A percentile compares a stretch with the other conserved stretches of the same genome.
These are phyloP conservation scores for Rhinocladiella mackenziei DNA, from an alignment of 2,329 filamentous ascomycete species.

Conservation along the genomic window DNA sequence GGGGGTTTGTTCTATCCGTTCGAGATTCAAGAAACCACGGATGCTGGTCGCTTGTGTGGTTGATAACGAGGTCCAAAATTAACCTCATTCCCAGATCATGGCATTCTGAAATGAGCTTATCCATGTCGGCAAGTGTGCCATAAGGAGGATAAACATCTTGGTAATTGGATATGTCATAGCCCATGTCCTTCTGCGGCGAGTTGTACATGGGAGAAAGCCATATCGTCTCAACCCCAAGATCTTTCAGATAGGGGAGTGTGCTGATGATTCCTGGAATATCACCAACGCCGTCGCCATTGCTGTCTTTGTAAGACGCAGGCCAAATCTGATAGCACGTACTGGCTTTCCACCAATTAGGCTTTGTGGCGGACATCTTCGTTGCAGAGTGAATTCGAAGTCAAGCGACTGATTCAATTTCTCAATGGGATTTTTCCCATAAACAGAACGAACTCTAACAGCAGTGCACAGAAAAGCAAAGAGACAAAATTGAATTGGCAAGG, in stretches of 20 bases:
- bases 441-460: too few species aligned
- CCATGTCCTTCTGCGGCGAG: slow-evolving; percentile 63
- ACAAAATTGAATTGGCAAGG: too few species aligned
- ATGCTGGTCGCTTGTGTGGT: slow-evolving; percentile 64
- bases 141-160: slow-evolving; percentile 62
- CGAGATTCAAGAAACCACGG: slow-evolving; percentile 56
- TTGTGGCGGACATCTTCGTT: slow-evolving; percentile 22
- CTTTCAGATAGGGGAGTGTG: slow-evolving; percentile 34
- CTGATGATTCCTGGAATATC: slow-evolving; percentile 35
- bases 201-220: slow-evolving; percentile 56
- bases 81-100: slow-evolving; percentile 64
- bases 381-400: too few species aligned
- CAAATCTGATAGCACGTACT: slow-evolving; percentile 33
- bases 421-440: too few species aligned
- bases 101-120: slow-evolving; percentile 56
- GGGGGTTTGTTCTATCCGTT: slow-evolving; percentile 39
- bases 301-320: slow-evolving; percentile 36
- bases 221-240: slow-evolving; percentile 35
- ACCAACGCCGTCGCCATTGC: slow-evolving; percentile 35
- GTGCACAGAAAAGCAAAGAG: too few species aligned
- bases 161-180: slow-evolving; percentile 66
- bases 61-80: slow-evolving; percentile 72
- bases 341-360: slow-evolving; percentile 27
- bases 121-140: slow-evolving; percentile 63
- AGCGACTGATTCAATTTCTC: too few species aligned